Evolutionary conservation across 2,329 filamentous ascomycete genomes (phyloP), one percentile per base, ranked within the genome.

Genomic region (Cercospora canescens): DNA sequence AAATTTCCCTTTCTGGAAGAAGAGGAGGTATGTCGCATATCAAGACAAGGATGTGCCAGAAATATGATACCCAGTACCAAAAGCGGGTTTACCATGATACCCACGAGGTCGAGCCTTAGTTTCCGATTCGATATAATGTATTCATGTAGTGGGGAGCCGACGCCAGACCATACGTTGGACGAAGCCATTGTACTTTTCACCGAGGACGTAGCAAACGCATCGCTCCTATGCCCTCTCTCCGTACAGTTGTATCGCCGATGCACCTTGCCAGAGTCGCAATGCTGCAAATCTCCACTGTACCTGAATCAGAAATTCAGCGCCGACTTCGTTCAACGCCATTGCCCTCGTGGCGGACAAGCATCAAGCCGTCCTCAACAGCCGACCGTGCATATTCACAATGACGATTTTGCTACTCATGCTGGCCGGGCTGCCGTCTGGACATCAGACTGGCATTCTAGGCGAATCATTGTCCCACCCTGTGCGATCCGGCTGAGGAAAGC

Each of bases 1-100:
- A 52, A 30, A n/a, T 28, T 16, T 16, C 21, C 45, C 24, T 34
- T 56, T 56, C 32, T 18, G 28, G 52, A 55, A 26, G 50, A 54
- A 32, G 52, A 56, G 32, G 52, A 56, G 52, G 52, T 30, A 56
- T 56, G 28, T 56, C 18, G 30, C 52, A 56, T 32, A 26, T 30
- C 16, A 14, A 18, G 35, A 35, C 52, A 35, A 24, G 28, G 32
- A 16, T 56, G 30, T 56, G 52, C 52, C 30, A 56, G 52, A 14
- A 55, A 56, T 35, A 56, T 35, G 32, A 56, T 56, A 56, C 52
- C 52, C 52, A 56, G 52, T 34, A 35, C 52, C 21, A 35, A 56
- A 35, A 35, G n/a, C n/a, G 30, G 28, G 52, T 56, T 8, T 56
- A 21, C 52, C 16, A 56, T 56, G 52, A 56, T 28, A 32, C 18